Percentiles rank a stretch among this genome's conserved stretches.
These are phyloP conservation scores for Amanita rubescens DNA, from an alignment of 768 basidiomycete genomes.

Conservation along the genomic window DNA sequence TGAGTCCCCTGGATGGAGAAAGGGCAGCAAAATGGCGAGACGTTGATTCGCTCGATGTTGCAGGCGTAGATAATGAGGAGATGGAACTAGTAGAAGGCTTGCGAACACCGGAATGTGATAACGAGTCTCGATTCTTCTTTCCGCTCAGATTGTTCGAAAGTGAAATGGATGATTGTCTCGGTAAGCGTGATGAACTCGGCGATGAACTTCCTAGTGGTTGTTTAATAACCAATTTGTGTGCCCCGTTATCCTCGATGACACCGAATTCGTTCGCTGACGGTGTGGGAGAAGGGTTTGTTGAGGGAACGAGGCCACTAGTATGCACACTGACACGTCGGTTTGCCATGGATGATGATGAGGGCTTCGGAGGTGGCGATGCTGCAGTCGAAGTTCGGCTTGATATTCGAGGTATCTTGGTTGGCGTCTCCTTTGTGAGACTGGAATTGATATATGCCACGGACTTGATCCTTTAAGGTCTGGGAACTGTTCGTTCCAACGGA, in stretches of 20 bases:
- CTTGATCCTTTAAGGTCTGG: slow-evolving; percentile 43
- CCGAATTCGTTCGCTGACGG: slow-evolving; percentile 69
- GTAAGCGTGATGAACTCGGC: slow-evolving; percentile 50
- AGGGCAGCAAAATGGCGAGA: slow-evolving; percentile 73
- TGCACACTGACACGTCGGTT: slow-evolving; percentile 56
- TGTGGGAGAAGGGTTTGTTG: slow-evolving; percentile 59
- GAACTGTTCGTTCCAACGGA: slow-evolving; percentile 59
- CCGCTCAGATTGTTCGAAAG: slow-evolving; percentile 37
- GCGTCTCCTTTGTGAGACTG: slow-evolving; percentile 68
- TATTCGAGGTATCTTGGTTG: slow-evolving; percentile 90
- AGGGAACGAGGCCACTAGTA: slow-evolving; percentile 31
- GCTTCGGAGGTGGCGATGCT: slow-evolving; percentile 63
- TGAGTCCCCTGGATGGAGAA: slow-evolving; percentile 79
- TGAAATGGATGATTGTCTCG: slow-evolving; percentile 55
- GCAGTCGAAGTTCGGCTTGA: slow-evolving; percentile 76
- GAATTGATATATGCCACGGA: slow-evolving; percentile 44
- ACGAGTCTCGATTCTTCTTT: slow-evolving; percentile 75
- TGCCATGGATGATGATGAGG: slow-evolving; percentile 39
- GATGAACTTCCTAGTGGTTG: slow-evolving; percentile 61
- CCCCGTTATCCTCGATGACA: slow-evolving; percentile 58
- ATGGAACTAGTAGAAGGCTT: slow-evolving; percentile 81
- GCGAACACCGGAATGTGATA: slow-evolving; percentile 69
- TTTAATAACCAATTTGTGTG: slow-evolving; percentile 37
- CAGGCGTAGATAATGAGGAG: slow-evolving; percentile 54
- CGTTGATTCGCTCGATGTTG: slow-evolving; percentile 33